These are phyloP conservation scores for Podaxis carcinomalis DNA, from an alignment of 768 basidiomycete genomes.

Conservation along the genomic window DNA sequence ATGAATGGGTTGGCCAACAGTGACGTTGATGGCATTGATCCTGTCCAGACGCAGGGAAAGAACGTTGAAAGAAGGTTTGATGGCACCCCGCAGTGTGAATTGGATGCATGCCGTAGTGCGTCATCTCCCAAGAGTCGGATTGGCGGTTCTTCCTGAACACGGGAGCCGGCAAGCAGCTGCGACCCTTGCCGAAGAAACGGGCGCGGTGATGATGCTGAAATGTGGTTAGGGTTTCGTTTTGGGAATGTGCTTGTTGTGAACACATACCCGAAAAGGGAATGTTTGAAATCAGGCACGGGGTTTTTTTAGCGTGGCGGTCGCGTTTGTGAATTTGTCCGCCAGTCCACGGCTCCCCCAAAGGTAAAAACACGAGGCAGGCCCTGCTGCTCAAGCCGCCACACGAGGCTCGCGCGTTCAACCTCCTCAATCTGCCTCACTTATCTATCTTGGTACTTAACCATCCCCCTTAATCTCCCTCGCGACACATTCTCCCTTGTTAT, in stretches of 20 bases:
- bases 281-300: constrained; percentile 24
- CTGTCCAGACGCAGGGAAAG: background rate
- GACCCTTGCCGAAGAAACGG: background rate
- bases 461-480: constrained; percentile 1
- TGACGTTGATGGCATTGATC: constrained; percentile 1
- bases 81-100: background rate
- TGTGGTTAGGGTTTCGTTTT: constrained; percentile 17
- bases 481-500: background rate
- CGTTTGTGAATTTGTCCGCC: constrained; percentile 18
- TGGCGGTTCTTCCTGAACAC: background rate
- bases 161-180: background rate
- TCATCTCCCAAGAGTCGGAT: background rate
- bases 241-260: constrained; percentile 11
- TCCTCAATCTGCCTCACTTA: constrained; percentile 5
- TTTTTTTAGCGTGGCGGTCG: constrained; percentile 8
- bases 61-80: background rate
- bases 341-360: constrained; percentile 26
- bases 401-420: constrained; percentile 39
- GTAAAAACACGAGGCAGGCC: constrained; percentile 42
- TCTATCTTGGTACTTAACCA: background rate
- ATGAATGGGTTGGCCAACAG: background rate
- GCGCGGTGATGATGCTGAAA: too few species aligned
- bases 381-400: constrained; percentile 25
- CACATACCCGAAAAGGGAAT: constrained; percentile 8
- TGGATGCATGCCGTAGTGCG: background rate